Percentiles rank a stretch among this genome's conserved stretches.
phyloP scores from a whole-genome alignment of 257 asterid species.

The Penstemon eatonii region DNA sequence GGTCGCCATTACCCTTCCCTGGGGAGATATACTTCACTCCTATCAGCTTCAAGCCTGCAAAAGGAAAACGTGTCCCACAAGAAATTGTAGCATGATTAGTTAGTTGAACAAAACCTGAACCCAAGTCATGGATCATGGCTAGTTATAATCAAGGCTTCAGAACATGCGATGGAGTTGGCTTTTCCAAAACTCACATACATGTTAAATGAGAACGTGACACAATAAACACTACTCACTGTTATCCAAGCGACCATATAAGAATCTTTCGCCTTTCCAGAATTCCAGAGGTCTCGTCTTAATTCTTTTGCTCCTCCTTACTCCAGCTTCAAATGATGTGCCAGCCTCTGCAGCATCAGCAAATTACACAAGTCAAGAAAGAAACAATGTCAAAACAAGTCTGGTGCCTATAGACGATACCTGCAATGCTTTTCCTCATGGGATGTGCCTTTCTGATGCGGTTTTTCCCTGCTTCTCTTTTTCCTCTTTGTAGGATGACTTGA shows the following conservation, averaged over 20 bases:
- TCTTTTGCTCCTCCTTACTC: slow-evolving; percentile 89
- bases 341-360: slow-evolving; percentile 53
- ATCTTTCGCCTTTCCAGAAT: slow-evolving; percentile 91
- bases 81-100: neutral
- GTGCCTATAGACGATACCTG: slow-evolving; percentile 51
- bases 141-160: neutral
- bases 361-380: slow-evolving; percentile 23
- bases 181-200: neutral
- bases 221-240: slow-evolving; percentile 54
- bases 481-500: slow-evolving; percentile 24
- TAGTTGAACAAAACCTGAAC: slow-evolving; percentile 5
- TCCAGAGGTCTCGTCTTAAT: slow-evolving; percentile 79
- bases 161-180: neutral
- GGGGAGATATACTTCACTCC: slow-evolving; percentile 82
- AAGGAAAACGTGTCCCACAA: slow-evolving; percentile 8
- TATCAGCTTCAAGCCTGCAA: slow-evolving; percentile 73
- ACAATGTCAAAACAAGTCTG: slow-evolving; percentile 8
- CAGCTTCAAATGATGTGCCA: slow-evolving; percentile 71
- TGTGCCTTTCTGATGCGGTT: slow-evolving; percentile 44
- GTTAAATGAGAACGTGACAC: neutral
- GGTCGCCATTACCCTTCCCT: slow-evolving; percentile 39
- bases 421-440: slow-evolving; percentile 70
- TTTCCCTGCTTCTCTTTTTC: slow-evolving; percentile 28
- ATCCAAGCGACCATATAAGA: slow-evolving; percentile 62
- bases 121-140: neutral